phyloP scores from a whole-genome alignment of 2,329 filamentous ascomycete genomes.

The Ilyonectria mors-panacis region DNA sequence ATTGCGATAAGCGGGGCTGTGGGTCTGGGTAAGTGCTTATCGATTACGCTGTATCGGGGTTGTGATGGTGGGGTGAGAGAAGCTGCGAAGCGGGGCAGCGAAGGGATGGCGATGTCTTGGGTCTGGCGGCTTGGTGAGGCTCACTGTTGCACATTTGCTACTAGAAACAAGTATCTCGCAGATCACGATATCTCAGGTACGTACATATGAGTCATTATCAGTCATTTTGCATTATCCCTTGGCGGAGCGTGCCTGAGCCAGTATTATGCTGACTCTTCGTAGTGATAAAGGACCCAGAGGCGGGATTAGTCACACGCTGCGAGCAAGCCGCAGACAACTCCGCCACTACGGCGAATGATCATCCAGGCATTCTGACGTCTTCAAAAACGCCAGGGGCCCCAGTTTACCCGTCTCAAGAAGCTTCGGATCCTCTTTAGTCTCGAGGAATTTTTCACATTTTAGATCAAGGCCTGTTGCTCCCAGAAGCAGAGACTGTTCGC shows the following conservation, averaged over 20 bases:
- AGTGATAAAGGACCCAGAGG: constrained; percentile 24
- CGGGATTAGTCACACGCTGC: constrained; percentile 46
- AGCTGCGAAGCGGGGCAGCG: constrained; percentile 48
- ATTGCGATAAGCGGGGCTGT: constrained; percentile 44
- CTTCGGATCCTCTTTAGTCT: not conserved
- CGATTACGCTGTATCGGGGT: constrained; percentile 47
- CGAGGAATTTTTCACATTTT: not conserved
- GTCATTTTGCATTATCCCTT: constrained; percentile 36
- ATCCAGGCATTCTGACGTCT: constrained; percentile 16
- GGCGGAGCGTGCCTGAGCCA: constrained; percentile 27
- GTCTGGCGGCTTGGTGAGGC: constrained; percentile 19
- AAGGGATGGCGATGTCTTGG: constrained; percentile 24
- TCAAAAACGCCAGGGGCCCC: constrained; percentile 22
- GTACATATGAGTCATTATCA: constrained; percentile 47
- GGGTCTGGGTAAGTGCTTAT: constrained; percentile 46
- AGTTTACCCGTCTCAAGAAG: not conserved
- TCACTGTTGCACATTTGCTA: constrained; percentile 11
- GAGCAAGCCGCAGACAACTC: constrained; percentile 34
- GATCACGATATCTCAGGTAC: constrained; percentile 26
- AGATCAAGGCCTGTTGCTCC: constrained; percentile 18
- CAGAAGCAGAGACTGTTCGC: constrained; percentile 24
- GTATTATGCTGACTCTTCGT: constrained; percentile 39
- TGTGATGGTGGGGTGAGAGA: constrained; percentile 37
- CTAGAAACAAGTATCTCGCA: not conserved
- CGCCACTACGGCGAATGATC: constrained; percentile 28